These are phyloP conservation scores for Apocynum venetum DNA, from an alignment of 257 asterid species.

Conservation along the genomic window DNA sequence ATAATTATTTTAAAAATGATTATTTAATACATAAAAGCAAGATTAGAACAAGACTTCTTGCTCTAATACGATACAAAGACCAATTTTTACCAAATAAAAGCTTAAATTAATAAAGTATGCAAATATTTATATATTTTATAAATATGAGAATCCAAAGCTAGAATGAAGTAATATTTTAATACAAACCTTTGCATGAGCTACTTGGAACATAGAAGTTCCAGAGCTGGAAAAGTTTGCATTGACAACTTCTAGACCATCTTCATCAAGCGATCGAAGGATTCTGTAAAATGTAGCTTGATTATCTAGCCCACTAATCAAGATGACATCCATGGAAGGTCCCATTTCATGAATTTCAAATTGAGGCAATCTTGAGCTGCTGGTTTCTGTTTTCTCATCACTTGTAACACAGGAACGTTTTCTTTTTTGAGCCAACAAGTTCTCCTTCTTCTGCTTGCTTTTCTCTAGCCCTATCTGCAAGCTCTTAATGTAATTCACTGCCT, in stretches of 20 bases:
- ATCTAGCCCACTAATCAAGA: slow-evolving; percentile 26
- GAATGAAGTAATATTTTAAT: too few species aligned
- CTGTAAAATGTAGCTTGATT: slow-evolving; percentile 28
- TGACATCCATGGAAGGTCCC: slow-evolving; percentile 31
- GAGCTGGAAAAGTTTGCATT: slow-evolving; percentile 32
- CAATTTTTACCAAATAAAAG: too few species aligned
- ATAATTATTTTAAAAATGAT: too few species aligned
- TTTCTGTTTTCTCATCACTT: neutral
- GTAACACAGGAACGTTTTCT: slow-evolving; percentile 13
- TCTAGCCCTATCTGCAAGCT: slow-evolving; percentile 29
- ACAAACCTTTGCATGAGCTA: slow-evolving; percentile 30
- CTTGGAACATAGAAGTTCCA: slow-evolving; percentile 28
- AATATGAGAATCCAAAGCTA: too few species aligned
- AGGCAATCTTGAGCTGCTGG: slow-evolving; percentile 9
- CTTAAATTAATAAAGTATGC: too few species aligned
- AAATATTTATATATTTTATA: too few species aligned
- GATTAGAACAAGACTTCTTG: too few species aligned
- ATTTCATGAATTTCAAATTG: slow-evolving; percentile 39
- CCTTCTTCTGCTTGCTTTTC: slow-evolving; percentile 22
- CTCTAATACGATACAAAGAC: too few species aligned
- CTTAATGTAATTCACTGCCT: slow-evolving; percentile 36
- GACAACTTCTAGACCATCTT: slow-evolving; percentile 36
- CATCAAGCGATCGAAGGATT: slow-evolving; percentile 25
- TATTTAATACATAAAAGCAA: too few species aligned
- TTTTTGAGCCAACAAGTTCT: slow-evolving; percentile 14